Evolutionary conservation across 2,329 filamentous ascomycete genomes (phyloP).

Genomic region (Pseudogymnoascus sp.): DNA sequence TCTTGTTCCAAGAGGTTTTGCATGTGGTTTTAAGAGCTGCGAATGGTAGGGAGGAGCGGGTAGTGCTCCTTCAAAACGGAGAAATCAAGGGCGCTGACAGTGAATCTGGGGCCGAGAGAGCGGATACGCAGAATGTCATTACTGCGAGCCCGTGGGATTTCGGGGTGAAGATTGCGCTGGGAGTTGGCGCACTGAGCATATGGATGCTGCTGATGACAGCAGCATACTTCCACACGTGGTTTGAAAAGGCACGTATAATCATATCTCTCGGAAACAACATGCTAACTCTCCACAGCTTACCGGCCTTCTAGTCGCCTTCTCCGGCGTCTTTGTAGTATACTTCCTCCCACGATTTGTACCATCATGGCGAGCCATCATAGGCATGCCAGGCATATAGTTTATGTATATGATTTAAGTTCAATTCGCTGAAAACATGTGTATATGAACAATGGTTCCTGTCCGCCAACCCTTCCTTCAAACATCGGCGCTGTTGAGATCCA

Average conservation of each 20-base stretch:
- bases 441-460: neutral
- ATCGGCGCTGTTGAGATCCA: neutral
- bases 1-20: constrained; percentile 75
- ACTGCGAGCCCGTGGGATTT: constrained; percentile 35
- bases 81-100: constrained; percentile 50
- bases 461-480: neutral
- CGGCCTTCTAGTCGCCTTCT: constrained; percentile 41
- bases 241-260: constrained; percentile 68
- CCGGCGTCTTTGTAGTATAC: constrained; percentile 43
- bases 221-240: constrained; percentile 97
- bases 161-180: constrained; percentile 49
- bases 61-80: constrained; percentile 59
- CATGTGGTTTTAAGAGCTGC: constrained; percentile 45
- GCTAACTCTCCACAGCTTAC: constrained; percentile 33
- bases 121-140: constrained; percentile 16
- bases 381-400: constrained; percentile 34
- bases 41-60: constrained; percentile 50
- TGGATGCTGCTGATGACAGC: constrained; percentile 99
- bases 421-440: constrained; percentile 8
- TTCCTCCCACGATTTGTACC: constrained; percentile 40
- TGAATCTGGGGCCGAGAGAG: constrained; percentile 13
- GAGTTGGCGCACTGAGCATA: constrained; percentile 63
- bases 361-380: constrained; percentile 38
- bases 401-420: constrained; percentile 8
- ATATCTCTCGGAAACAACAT: neutral